Percentiles rank a stretch among this genome's conserved stretches.
These are phyloP conservation scores for Suillus bovinus DNA, from an alignment of 768 basidiomycete species.

Conservation along the genomic window DNA sequence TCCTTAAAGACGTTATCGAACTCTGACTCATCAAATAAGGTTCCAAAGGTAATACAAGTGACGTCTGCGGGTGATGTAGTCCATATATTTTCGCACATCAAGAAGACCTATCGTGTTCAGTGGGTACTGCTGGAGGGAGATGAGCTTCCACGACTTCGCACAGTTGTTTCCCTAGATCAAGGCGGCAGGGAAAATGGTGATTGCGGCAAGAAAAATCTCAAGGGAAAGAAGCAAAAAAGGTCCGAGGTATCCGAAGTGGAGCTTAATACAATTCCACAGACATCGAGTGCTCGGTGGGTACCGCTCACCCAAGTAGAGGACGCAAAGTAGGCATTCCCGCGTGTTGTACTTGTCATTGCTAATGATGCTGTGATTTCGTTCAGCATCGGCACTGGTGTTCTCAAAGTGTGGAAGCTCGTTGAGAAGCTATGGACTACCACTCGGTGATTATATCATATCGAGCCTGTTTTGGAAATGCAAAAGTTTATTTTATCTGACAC, in stretches of 20 bases:
- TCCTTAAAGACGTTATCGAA: neutral
- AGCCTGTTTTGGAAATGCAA: neutral
- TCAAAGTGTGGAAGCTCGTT: conserved; percentile 71
- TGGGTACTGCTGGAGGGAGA: conserved; percentile 61
- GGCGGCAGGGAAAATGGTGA: conserved; percentile 10
- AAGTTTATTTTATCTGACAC: conserved; percentile 8
- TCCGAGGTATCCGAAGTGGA: conserved; percentile 17
- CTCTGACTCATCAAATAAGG: neutral
- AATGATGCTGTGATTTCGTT: conserved; percentile 4
- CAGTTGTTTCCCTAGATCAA: conserved; percentile 7
- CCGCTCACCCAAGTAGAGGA: conserved; percentile 52
- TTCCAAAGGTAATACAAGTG: conserved; percentile 39
- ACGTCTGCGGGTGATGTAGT: conserved; percentile 62
- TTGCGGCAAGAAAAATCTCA: conserved; percentile 9
- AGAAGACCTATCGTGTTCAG: conserved; percentile 77
- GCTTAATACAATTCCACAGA: neutral
- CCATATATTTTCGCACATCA: conserved; percentile 90
- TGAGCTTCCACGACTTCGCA: conserved; percentile 39
- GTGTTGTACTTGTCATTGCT: neutral
- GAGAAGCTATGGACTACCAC: conserved; percentile 43
- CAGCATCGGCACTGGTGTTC: conserved; percentile 74
- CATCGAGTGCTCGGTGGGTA: conserved; percentile 48
- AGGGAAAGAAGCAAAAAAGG: conserved; percentile 17
- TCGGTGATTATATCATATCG: neutral
- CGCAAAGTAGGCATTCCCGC: conserved; percentile 54